Conservation (phyloP, 495 filamentous ascomycete species). For the Penicillium dipodomyicola region DNA sequence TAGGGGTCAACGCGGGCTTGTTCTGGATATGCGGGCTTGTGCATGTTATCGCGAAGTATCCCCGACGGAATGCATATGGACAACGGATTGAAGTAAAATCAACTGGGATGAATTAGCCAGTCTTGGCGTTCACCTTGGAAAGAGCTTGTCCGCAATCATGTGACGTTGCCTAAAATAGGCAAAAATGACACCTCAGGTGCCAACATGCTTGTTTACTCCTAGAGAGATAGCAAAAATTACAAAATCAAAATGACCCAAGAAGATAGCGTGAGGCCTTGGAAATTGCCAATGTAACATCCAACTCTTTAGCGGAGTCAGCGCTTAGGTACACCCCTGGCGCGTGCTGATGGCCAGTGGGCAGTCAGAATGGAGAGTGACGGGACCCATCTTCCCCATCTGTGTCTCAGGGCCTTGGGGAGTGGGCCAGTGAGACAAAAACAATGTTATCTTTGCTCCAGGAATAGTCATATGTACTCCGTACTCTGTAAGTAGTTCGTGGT, state of each 20-base stretch:
- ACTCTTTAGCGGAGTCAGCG: neutral
- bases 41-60: constrained; percentile 1
- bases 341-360: constrained; percentile 2
- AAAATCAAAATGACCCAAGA: neutral
- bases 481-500: neutral
- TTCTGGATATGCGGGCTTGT: constrained; percentile 35
- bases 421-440: neutral
- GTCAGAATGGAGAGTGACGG: neutral
- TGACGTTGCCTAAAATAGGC: neutral
- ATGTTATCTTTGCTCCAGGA: neutral
- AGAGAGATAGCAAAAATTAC: no score
- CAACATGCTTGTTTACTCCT: neutral
- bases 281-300: neutral
- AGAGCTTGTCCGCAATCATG: neutral
- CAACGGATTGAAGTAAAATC: neutral
- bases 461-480: neutral
- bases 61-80: neutral
- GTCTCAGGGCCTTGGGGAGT: neutral
- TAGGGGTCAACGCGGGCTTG: constrained; percentile 9
- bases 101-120: neutral
- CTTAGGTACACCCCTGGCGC: constrained; percentile 7
- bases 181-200: neutral
- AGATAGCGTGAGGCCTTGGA: neutral
- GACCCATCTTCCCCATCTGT: neutral
- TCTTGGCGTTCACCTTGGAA: neutral